Base-by-base conservation (phyloP, 106 monocot genomes). In the Platanthera guangdongensis region DNA sequence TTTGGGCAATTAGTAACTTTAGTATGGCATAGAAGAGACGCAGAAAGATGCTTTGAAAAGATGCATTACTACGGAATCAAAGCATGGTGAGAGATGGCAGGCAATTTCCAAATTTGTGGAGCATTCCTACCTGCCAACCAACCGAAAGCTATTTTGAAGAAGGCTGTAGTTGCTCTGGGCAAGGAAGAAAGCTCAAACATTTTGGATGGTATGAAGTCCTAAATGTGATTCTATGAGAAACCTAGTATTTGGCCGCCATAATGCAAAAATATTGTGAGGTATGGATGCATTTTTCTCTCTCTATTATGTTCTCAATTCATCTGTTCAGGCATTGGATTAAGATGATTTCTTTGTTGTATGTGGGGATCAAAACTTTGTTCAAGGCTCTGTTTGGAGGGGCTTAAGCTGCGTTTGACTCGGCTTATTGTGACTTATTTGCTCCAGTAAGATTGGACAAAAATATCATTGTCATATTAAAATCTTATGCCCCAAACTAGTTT, bases 1-100 rank as follows among this genome's bases (percentile, higher is more conserved):
- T 90, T 69, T 97, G 96, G 96, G 87, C 86, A 89, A 70, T 97
- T 97, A 85, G 96, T 25, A 97, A 79, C 83, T 97, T 39, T 93
- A 97, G 76, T 91, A 97, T 83, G 96, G 93, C 21, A 81, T 39
- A 59, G 93, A 91, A 45, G 93, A 97, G n/a, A 83, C 67, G 16
- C 96, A 94, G 76, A 91, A 89, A 68, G 89, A 91, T 68, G 89
- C 93, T 32, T 47, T 94, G 79, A 83, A 86, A 82, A 85, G 94
- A 82, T 97, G 96, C 47, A 55, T 94, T 78, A 51, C 81, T 64
- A 91, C 90, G 11, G 96, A 97, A 69, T 93, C 96, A 10, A 97
- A 94, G 74, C 94, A 25, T 25, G 25, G 25, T 25, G 25, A 25
- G 25, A 25, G 25, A 25, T 25, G 25, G 25, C 25, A 25, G 25